A percentile compares a stretch with the other conserved stretches of the same genome.
Evolutionary conservation across 257 asterid species (phyloP).

Genomic region (Nicotiana tomentosiformis): DNA sequence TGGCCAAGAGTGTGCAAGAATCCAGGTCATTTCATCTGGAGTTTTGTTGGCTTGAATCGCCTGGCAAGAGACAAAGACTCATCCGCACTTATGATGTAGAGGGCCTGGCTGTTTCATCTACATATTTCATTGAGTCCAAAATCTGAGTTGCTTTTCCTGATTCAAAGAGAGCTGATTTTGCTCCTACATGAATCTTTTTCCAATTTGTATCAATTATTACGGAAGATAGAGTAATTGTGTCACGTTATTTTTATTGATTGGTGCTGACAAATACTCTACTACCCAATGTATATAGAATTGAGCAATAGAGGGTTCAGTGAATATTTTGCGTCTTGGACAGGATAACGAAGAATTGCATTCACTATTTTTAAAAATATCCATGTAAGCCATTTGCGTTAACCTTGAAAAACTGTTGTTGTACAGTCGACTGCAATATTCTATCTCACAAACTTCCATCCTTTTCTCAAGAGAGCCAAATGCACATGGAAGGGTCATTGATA

Average conservation of each 20-base stretch:
- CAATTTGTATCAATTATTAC: background rate
- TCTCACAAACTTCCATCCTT: too few species aligned
- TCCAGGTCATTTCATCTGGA: constrained; percentile 81
- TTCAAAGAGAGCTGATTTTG: background rate
- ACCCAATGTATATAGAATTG: background rate
- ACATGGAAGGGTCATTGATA: too few species aligned
- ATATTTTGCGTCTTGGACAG: background rate
- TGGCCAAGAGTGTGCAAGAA: constrained; percentile 74
- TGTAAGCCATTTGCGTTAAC: too few species aligned
- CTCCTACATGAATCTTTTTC: background rate
- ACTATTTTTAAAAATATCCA: background rate
- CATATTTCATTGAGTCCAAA: constrained; percentile 72
- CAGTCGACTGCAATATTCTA: too few species aligned
- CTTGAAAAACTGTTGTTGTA: too few species aligned
- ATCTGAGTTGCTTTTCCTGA: constrained; percentile 26
- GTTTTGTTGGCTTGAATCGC: constrained; percentile 82
- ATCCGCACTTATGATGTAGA: constrained; percentile 84
- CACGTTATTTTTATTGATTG: background rate
- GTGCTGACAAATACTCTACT: background rate
- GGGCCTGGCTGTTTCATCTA: constrained; percentile 83
- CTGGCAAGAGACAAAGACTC: constrained; percentile 70
- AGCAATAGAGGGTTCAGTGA: background rate
- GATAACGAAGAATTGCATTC: background rate
- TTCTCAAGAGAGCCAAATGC: too few species aligned
- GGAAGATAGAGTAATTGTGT: background rate